phyloP scores from a whole-genome alignment of 495 filamentous ascomycete genomes.

The Aspergillus sclerotioniger region DNA sequence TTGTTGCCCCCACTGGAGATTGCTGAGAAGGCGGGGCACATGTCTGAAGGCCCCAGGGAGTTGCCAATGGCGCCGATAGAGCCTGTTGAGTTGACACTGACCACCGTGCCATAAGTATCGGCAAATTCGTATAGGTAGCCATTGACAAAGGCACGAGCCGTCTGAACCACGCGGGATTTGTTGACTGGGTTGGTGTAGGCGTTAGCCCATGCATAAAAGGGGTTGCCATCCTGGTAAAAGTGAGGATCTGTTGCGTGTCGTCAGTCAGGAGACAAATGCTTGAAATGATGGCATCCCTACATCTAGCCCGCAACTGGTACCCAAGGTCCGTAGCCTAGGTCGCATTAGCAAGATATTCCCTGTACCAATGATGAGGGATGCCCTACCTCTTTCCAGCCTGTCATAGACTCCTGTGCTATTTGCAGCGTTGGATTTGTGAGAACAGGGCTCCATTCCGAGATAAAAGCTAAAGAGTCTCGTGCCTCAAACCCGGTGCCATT shows the following conservation, averaged over 20 bases:
- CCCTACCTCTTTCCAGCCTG: constrained; percentile 50
- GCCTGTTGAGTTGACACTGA: constrained; percentile 45
- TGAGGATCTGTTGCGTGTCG: constrained; percentile 42
- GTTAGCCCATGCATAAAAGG: constrained; percentile 58
- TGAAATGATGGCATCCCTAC: constrained; percentile 12
- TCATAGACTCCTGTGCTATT: constrained; percentile 50
- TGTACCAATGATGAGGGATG: constrained; percentile 5
- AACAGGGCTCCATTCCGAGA: constrained; percentile 52
- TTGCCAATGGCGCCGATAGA: constrained; percentile 41
- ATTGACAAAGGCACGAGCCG: neutral
- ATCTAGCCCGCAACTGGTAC: constrained; percentile 12
- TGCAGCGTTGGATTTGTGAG: constrained; percentile 47
- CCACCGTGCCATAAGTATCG: constrained; percentile 44
- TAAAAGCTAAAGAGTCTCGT: constrained; percentile 42
- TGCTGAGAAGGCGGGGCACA: constrained; percentile 46
- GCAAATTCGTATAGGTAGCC: constrained; percentile 4
- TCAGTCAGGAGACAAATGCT: constrained; percentile 20
- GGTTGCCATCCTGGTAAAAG: constrained; percentile 54
- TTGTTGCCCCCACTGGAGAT: constrained; percentile 6
- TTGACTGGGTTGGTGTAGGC: constrained; percentile 34
- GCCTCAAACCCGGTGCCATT: constrained; percentile 45
- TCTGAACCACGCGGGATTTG: neutral
- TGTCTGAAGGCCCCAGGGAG: constrained; percentile 54
- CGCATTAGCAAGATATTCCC: constrained; percentile 30
- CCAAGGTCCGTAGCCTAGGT: constrained; percentile 21